phyloP scores from a whole-genome alignment of 257 asterid genomes.

The Solanum phureja region DNA sequence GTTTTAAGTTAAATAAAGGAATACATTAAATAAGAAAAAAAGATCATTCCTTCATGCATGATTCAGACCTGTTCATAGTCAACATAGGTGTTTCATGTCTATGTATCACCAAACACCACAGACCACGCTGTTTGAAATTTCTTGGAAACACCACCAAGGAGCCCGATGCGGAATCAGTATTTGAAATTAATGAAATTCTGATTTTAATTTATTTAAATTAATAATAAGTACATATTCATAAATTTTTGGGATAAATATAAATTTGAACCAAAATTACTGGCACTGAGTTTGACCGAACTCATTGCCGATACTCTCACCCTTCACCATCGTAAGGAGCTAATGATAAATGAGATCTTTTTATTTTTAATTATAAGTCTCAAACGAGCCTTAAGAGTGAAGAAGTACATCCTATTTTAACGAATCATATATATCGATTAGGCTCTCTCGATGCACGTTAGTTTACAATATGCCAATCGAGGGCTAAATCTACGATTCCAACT shows the following conservation, averaged over 20 bases:
- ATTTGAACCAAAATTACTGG: not conserved
- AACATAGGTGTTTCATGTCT: slow-evolving; percentile 16
- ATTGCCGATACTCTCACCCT: not conserved
- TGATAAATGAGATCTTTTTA: not conserved
- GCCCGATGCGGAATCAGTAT: accelerated
- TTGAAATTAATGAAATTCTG: not conserved
- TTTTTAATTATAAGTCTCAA: not conserved
- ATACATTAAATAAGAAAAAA: not conserved
- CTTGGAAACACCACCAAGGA: not conserved
- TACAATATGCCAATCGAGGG: not conserved
- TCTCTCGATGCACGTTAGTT: not conserved
- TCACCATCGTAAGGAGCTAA: not conserved
- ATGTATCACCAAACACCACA: not conserved
- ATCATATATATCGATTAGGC: not conserved
- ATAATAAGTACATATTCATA: not conserved
- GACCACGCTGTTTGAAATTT: slow-evolving; percentile 38
- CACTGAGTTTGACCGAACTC: not conserved
- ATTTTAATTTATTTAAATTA: not conserved
- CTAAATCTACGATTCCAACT: not conserved
- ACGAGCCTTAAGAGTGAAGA: not conserved
- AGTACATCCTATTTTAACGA: not conserved
- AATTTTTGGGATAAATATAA: not conserved
- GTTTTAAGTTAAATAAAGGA: not conserved
- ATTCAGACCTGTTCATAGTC: slow-evolving; percentile 19
- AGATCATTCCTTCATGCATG: slow-evolving; percentile 3